Percentiles rank a stretch among this genome's conserved stretches.
Evolutionary conservation across 352 stramenopile genomes (phyloP).

Genomic region (Globisporangium takayamanum): DNA sequence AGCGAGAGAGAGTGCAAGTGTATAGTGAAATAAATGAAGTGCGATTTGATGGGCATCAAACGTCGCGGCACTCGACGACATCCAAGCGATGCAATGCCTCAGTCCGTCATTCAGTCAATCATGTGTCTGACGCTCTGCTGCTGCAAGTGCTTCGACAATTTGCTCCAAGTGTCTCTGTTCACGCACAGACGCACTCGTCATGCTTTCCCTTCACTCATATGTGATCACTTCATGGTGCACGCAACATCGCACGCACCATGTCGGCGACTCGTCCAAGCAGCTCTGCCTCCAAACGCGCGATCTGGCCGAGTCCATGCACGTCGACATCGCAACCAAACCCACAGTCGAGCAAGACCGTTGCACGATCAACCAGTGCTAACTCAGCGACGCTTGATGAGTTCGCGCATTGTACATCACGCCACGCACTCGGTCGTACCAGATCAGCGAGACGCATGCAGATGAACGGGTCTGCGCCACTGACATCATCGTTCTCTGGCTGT

Average conservation of each 20-base stretch:
- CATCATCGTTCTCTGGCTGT: neutral
- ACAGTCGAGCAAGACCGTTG: neutral
- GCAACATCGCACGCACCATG: conserved; percentile 20
- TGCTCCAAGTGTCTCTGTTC: neutral
- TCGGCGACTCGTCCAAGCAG: conserved; percentile 26
- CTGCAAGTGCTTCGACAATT: neutral
- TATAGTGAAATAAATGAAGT: neutral
- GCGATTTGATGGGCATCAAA: neutral
- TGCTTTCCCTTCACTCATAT: neutral
- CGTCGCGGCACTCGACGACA: neutral
- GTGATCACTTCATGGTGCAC: neutral
- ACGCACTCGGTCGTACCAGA: conserved; percentile 15
- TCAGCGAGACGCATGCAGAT: conserved; percentile 27
- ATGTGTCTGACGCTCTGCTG: neutral
- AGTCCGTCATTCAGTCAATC: neutral
- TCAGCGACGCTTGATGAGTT: neutral
- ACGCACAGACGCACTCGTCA: neutral
- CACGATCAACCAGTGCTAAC: neutral
- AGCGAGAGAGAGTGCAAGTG: neutral
- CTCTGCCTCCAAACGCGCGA: conserved; percentile 26
- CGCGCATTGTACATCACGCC: neutral
- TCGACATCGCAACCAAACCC: neutral
- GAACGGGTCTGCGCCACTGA: conserved; percentile 19
- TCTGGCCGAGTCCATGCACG: conserved; percentile 8
- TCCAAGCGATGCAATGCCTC: neutral